Evolutionary conservation across 73 alveolate species (phyloP).

Genomic region (Tetrahymena malaccensis): DNA sequence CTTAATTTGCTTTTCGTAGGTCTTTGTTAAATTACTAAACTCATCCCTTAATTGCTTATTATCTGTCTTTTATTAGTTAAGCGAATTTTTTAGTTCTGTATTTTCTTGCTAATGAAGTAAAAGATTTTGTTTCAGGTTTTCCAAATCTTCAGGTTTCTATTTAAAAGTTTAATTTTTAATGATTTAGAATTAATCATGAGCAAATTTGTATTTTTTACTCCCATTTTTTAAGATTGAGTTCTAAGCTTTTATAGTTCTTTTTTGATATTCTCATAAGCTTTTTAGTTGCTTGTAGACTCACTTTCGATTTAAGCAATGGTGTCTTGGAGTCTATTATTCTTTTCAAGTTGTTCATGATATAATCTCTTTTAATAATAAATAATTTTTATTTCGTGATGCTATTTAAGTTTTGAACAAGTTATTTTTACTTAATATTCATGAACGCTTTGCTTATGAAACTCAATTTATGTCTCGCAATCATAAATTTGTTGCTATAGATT

Average conservation of each 20-base stretch:
- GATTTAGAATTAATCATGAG: no score
- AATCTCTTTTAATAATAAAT: neutral
- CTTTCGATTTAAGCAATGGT: neutral
- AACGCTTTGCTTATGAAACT: neutral
- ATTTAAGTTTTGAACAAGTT: neutral
- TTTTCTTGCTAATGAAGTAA: neutral
- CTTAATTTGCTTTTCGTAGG: neutral
- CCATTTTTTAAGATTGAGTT: neutral
- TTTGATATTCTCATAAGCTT: neutral
- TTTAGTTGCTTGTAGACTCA: neutral
- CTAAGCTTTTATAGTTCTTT: neutral
- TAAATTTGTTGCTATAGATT: neutral
- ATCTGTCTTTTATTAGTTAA: neutral
- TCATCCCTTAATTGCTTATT: neutral
- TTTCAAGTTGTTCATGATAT: neutral
- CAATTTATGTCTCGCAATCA: neutral
- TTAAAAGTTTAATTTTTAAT: no score
- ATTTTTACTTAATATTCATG: neutral
- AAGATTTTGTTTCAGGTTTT: neutral
- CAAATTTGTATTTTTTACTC: neutral
- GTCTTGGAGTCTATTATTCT: neutral
- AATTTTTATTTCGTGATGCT: neutral
- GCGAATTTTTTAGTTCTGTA: neutral
- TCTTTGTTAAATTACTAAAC: neutral
- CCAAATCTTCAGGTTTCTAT: neutral